Conservation (phyloP, 2,329 filamentous ascomycete species). For the Didymella segeticola region DNA sequence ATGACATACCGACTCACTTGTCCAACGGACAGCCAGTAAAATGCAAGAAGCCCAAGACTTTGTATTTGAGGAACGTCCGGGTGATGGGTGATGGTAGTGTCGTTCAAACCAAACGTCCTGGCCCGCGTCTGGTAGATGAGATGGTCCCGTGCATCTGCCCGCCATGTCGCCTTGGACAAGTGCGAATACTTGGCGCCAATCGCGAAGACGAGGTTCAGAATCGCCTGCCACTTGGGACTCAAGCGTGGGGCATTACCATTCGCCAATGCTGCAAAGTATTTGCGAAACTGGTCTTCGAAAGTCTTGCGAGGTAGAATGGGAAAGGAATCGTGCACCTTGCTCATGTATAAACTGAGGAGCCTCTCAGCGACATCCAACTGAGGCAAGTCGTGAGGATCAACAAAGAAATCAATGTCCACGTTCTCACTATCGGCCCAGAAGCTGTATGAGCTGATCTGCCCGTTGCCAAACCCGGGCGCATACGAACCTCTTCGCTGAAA, state of each 20-base stretch:
- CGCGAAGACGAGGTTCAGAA: conserved; percentile 52
- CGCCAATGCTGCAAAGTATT: conserved; percentile 37
- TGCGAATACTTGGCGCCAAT: conserved; percentile 51
- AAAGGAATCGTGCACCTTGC: conserved; percentile 49
- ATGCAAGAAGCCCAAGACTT: conserved; percentile 46
- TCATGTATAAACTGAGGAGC: conserved; percentile 48
- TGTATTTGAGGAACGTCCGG: conserved; percentile 51
- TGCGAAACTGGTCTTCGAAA: conserved; percentile 45
- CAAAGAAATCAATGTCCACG: conserved; percentile 30
- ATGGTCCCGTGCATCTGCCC: conserved; percentile 41
- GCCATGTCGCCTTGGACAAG: conserved; percentile 38
- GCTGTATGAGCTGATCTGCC: conserved; percentile 40
- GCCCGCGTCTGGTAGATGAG: conserved; percentile 50
- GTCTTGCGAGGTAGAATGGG: conserved; percentile 45
- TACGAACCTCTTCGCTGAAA: conserved; percentile 16
- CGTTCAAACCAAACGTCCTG: conserved; percentile 41
- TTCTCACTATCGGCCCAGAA: conserved; percentile 45
- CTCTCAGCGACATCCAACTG: conserved; percentile 38
- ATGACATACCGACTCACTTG: conserved; percentile 50
- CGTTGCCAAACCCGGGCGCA: conserved; percentile 14
- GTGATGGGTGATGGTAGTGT: conserved; percentile 37
- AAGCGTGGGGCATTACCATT: conserved; percentile 25
- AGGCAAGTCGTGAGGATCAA: conserved; percentile 45
- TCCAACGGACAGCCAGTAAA: conserved; percentile 50
- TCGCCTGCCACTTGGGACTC: conserved; percentile 46